Conservation (phyloP, 371 early-diverging fungal genomes). For the Apophysomyces sp. region DNA sequence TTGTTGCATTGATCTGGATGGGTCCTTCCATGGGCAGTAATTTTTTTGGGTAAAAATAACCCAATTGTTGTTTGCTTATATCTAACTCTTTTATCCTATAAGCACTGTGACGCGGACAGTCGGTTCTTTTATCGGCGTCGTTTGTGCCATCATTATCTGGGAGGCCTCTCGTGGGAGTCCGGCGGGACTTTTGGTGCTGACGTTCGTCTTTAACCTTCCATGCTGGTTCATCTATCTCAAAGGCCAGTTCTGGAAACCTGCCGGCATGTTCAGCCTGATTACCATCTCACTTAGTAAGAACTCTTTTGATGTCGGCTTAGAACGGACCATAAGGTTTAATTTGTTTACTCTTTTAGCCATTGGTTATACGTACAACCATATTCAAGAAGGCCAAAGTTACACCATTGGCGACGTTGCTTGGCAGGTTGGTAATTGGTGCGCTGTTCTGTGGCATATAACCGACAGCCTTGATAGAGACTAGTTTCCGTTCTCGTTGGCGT, state of each 20-base stretch:
- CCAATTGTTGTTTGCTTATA: not conserved
- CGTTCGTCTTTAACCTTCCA: conserved; percentile 39
- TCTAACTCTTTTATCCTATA: not conserved
- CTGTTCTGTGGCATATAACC: too few species aligned
- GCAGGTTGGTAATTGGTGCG: not conserved
- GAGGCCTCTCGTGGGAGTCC: conserved; percentile 28
- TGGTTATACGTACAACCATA: conserved; percentile 36
- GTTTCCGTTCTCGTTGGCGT: conserved; percentile 38
- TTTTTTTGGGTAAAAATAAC: conserved; percentile 39
- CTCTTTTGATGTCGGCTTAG: not conserved
- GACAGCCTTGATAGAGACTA: conserved; percentile 27
- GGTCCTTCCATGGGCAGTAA: conserved; percentile 49
- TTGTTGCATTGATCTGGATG: conserved; percentile 53
- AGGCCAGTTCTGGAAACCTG: conserved; percentile 46
- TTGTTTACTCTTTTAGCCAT: conserved; percentile 22
- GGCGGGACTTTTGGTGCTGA: conserved; percentile 27
- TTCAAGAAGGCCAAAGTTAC: not conserved
- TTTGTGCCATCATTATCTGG: conserved; percentile 41
- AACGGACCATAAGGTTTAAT: not conserved
- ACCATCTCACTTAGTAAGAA: conserved; percentile 50
- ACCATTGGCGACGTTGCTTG: not conserved
- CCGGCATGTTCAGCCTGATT: conserved; percentile 42
- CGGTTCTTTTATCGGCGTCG: conserved; percentile 44
- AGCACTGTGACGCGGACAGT: conserved; percentile 41
- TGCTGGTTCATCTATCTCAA: conserved; percentile 42